These are phyloP conservation scores for Starmerella apicola DNA, from an alignment of 805 yeast species.

Conservation along the genomic window DNA sequence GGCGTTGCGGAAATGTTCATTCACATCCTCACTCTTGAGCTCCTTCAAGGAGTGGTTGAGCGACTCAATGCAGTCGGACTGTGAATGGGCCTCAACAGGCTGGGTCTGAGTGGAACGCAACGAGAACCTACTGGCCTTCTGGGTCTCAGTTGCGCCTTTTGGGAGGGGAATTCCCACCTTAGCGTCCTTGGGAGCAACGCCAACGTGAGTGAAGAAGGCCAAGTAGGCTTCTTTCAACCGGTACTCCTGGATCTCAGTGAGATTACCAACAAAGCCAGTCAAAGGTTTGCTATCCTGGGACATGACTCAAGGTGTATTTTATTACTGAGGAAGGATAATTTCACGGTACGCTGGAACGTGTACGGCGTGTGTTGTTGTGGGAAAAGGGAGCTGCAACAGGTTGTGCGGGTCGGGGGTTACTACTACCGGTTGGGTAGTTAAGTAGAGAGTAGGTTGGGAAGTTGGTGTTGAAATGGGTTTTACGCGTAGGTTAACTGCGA, in stretches of 20 bases:
- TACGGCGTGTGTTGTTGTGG: too few species aligned
- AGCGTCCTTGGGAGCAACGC: slow-evolving; percentile 22
- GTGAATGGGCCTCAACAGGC: slow-evolving; percentile 13
- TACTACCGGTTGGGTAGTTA: too few species aligned
- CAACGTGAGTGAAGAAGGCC: slow-evolving; percentile 21
- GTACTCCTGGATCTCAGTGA: slow-evolving; percentile 29
- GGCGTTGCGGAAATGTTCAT: slow-evolving; percentile 44
- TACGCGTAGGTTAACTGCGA: too few species aligned
- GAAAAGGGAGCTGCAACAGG: too few species aligned
- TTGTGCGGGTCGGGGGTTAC: too few species aligned
- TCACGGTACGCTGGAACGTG: too few species aligned
- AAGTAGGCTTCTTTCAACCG: slow-evolving; percentile 32
- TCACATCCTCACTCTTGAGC: slow-evolving; percentile 40
- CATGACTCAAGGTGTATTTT: too few species aligned
- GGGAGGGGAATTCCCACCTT: slow-evolving; percentile 17
- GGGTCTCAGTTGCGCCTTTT: slow-evolving; percentile 19
- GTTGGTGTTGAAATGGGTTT: too few species aligned
- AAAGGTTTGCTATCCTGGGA: too few species aligned
- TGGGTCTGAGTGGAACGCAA: slow-evolving; percentile 16
- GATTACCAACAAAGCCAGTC: slow-evolving; percentile 29
- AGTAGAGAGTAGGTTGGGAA: too few species aligned
- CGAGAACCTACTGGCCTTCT: slow-evolving; percentile 23
- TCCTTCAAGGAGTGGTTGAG: slow-evolving; percentile 41
- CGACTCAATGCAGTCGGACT: slow-evolving; percentile 20
- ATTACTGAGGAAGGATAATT: too few species aligned